Evolutionary conservation across 2,329 filamentous ascomycete species (phyloP), one percentile per base, ranked within the genome.

Genomic region (Trichoderma guizhouense): DNA sequence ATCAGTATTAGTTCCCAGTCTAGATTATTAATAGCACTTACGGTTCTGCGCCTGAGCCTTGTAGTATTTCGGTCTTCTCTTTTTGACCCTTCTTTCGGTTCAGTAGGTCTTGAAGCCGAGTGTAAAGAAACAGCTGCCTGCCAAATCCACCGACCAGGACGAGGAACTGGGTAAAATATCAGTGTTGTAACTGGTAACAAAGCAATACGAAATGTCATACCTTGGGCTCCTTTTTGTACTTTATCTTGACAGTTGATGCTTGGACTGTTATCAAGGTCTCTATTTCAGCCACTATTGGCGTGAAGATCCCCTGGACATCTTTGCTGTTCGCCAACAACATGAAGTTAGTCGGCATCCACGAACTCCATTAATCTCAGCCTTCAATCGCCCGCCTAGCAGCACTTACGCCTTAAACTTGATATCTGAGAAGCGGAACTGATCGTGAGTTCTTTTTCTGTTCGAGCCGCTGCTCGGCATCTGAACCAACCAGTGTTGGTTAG

Each of bases 71-170:
- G 69, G 72, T 12, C 15, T 64, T 39, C n/a, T 39, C 60, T 11
- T 7, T 7, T 30, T 28, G 12, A 1, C 7, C 8, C 11, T 28
- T 2, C 8, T 24, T 14, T 1, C 62, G 18, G 3, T 53, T 43
- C 0, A 76, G 34, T 0, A 2, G 3, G 0, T 39, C 24, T 0
- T 74, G 70, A 0, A 84, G 65, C 0, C 69, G 65, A 3, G 73
- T 58, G 7, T 72, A 75, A 0, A 84, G 73, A 9, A 80, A 82
- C 0, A 61, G 43, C 9, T 76, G 80, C 1, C 79, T 74, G 0
- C 83, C 82, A 14, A 84, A 81, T 0, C 82, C 83, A 0, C 83
- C 83, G 0, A 81, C 82, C 0, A 84, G 76, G 2, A 83, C 75
- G 7, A 84, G 64, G n/a, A 79, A 80, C 83, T 84, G 24, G 12